A percentile compares a stretch with the other conserved stretches of the same genome.
Conservation (phyloP, 768 basidiomycete species). For the Serendipita vermifera region DNA sequence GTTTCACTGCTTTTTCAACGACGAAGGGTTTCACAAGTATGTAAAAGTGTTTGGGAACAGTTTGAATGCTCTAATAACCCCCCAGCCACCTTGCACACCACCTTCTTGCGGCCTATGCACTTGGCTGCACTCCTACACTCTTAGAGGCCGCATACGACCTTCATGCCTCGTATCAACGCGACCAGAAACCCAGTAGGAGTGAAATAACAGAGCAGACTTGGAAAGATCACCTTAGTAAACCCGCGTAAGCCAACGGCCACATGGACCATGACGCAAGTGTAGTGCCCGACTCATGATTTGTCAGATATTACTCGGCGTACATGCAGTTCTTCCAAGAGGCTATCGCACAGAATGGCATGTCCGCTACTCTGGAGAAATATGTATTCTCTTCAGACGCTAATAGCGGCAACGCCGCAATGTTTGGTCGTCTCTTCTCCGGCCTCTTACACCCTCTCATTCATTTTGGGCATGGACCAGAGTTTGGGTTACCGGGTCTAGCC, state of each 20-base stretch:
- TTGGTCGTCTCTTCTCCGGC: slow-evolving; percentile 42
- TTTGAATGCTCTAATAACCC: slow-evolving; percentile 1
- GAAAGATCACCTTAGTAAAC: slow-evolving; percentile 43
- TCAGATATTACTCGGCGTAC: slow-evolving; percentile 49
- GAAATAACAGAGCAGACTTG: slow-evolving; percentile 37
- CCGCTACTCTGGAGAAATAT: slow-evolving; percentile 42
- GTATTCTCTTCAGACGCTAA: slow-evolving; percentile 41
- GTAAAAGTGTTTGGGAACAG: slow-evolving; percentile 14
- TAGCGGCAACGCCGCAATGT: slow-evolving; percentile 33
- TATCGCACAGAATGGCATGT: slow-evolving; percentile 32
- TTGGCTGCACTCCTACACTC: slow-evolving; percentile 38
- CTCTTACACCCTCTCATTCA: slow-evolving; percentile 56
- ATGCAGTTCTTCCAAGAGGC: slow-evolving; percentile 38
- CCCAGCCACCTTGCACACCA: slow-evolving; percentile 46
- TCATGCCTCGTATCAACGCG: slow-evolving; percentile 26
- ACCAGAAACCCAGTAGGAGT: slow-evolving; percentile 32
- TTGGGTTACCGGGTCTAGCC: slow-evolving; percentile 42
- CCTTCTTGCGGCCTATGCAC: slow-evolving; percentile 42
- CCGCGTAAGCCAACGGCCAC: slow-evolving; percentile 28
- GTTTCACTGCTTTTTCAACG: slow-evolving; percentile 45
- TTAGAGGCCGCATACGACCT: slow-evolving; percentile 32
- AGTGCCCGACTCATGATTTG: slow-evolving; percentile 3
- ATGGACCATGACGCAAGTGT: background rate
- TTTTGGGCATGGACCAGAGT: slow-evolving; percentile 49
- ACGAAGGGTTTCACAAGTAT: slow-evolving; percentile 37